A percentile compares a stretch with the other conserved stretches of the same genome.
Evolutionary conservation across 768 basidiomycete genomes (phyloP).

Genomic region (Gloeophyllum trabeum): DNA sequence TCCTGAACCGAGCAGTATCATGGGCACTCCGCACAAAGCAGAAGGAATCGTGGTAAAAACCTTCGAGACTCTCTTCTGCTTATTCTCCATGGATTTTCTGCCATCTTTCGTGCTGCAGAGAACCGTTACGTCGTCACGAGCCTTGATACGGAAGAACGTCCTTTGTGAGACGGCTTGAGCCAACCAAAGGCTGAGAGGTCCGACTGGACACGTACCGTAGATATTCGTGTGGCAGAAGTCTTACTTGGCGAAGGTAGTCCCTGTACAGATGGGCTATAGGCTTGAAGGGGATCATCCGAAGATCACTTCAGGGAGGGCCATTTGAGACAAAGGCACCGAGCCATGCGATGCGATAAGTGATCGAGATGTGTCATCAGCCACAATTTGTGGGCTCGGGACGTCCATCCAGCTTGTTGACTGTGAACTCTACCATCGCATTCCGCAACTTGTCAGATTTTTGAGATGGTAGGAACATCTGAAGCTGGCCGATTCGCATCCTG

Average conservation of each 20-base stretch:
- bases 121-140: conserved; percentile 35
- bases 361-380: too few species aligned
- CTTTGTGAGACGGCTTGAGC: not conserved
- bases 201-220: conserved; percentile 24
- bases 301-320: too few species aligned
- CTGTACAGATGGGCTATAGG: conserved; percentile 24
- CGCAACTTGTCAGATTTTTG: too few species aligned
- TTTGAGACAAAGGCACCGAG: too few species aligned
- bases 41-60: conserved; percentile 18
- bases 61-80: conserved; percentile 39
- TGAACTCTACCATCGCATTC: too few species aligned
- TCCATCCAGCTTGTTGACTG: too few species aligned
- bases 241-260: conserved; percentile 27
- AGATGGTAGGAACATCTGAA: too few species aligned
- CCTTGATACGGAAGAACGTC: conserved; percentile 48
- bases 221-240: conserved; percentile 31
- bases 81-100: conserved; percentile 20
- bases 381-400: too few species aligned
- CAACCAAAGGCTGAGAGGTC: not conserved
- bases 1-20: conserved; percentile 26
- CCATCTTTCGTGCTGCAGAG: not conserved
- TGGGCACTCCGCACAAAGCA: not conserved
- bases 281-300: not conserved
- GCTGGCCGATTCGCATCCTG: too few species aligned
- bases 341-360: too few species aligned